These are phyloP conservation scores for Fusarium nelsonii DNA, from an alignment of 2,329 filamentous ascomycete genomes.

Conservation along the genomic window DNA sequence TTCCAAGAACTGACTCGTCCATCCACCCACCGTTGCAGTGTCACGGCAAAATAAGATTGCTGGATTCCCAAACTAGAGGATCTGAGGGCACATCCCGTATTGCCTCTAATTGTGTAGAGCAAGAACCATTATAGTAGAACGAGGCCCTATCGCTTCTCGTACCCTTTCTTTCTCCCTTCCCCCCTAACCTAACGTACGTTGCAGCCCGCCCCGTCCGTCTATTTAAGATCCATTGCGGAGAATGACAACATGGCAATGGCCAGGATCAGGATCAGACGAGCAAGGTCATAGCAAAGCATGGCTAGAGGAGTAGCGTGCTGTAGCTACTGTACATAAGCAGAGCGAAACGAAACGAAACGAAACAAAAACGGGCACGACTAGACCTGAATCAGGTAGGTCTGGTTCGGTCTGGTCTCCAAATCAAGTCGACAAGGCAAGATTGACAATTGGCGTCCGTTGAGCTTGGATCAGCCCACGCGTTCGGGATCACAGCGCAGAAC, in stretches of 20 bases:
- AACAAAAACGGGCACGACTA: conserved; percentile 38
- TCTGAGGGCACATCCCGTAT: conserved; percentile 22
- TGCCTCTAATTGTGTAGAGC: conserved; percentile 2
- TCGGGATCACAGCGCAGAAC: conserved; percentile 32
- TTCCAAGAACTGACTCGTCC: conserved; percentile 34
- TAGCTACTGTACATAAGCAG: background rate
- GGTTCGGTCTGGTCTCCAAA: no score
- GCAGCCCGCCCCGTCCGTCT: conserved; percentile 24
- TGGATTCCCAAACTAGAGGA: conserved; percentile 19
- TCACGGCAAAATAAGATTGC: conserved; percentile 29
- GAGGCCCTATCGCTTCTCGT: conserved; percentile 3
- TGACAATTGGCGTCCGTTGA: conserved; percentile 26
- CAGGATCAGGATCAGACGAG: conserved; percentile 9
- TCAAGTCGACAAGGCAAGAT: conserved; percentile 6
- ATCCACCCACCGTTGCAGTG: conserved; percentile 29
- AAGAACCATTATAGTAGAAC: background rate
- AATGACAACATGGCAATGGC: conserved; percentile 15
- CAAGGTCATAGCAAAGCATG: conserved; percentile 9
- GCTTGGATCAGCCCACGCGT: conserved; percentile 34
- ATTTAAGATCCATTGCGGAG: conserved; percentile 30
- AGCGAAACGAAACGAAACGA: conserved; percentile 40
- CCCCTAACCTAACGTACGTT: conserved; percentile 13
- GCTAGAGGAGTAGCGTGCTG: no score
- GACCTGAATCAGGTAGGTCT: conserved; percentile 3
- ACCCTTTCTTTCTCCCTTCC: background rate